Percentiles rank a stretch among this genome's conserved stretches.
These are phyloP conservation scores for Diplotaxis tenuifolia DNA, from an alignment of 345 rosid species.

Conservation along the genomic window DNA sequence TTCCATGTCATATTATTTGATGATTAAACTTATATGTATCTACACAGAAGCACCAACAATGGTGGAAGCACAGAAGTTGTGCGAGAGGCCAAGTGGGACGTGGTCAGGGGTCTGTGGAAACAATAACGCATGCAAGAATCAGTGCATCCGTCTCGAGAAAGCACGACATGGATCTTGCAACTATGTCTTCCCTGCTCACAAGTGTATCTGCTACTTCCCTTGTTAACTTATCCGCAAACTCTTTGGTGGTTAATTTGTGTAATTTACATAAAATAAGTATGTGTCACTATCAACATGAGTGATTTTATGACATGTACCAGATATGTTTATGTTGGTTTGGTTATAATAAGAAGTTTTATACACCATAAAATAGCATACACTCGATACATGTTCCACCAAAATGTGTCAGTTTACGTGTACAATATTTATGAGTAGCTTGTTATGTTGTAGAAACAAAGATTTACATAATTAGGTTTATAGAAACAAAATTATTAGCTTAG, in stretches of 20 bases:
- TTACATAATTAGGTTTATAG: not conserved
- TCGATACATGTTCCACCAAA: too few relatives aligned
- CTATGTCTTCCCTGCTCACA: conserved; percentile 25
- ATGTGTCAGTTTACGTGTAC: too few relatives aligned
- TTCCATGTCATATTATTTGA: not conserved
- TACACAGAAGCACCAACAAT: conserved; percentile 12
- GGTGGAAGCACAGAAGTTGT: conserved; percentile 19
- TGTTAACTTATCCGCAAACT: not conserved
- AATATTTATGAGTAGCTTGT: too few relatives aligned
- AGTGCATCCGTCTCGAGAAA: conserved; percentile 36
- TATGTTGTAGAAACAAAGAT: too few relatives aligned
- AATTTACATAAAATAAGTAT: conserved; percentile 8
- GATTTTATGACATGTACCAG: not conserved
- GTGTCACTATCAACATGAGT: not conserved
- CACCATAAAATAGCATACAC: not conserved
- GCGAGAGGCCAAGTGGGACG: conserved; percentile 20
- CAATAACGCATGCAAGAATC: not conserved
- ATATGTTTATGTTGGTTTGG: not conserved
- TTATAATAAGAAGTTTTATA: not conserved
- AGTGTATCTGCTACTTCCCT: conserved; percentile 20
- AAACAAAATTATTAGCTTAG: not conserved
- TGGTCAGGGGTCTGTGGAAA: conserved; percentile 28
- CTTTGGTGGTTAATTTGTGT: not conserved
- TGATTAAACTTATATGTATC: not conserved
- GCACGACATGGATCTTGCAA: conserved; percentile 29